Evolutionary conservation across 495 filamentous ascomycete species (phyloP).

Genomic region (Podospora pseudocomata): DNA sequence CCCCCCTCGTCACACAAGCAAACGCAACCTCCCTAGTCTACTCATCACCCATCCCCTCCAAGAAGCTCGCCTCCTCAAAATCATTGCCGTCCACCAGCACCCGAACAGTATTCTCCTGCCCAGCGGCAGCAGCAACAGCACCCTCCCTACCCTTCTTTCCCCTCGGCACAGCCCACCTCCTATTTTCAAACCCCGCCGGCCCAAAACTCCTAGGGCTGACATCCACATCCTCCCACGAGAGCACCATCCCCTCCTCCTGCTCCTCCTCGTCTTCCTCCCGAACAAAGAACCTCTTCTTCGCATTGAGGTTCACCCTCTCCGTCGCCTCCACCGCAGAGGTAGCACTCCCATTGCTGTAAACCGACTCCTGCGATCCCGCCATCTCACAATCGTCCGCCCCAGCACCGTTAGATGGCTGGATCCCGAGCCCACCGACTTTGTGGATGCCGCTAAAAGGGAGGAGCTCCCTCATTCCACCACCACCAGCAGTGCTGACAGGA

Average conservation of each 20-base stretch:
- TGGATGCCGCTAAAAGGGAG: conserved; percentile 73
- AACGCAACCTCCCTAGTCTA: neutral
- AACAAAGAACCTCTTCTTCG: conserved; percentile 38
- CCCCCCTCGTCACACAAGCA: neutral
- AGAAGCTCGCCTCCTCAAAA: conserved; percentile 53
- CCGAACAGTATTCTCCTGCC: conserved; percentile 35
- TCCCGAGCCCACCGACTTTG: conserved; percentile 55
- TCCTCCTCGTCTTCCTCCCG: conserved; percentile 25
- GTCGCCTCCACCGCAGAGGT: conserved; percentile 9
- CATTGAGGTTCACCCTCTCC: conserved; percentile 18
- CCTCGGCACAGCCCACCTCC: conserved; percentile 41
- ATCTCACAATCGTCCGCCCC: conserved; percentile 14
- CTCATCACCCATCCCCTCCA: conserved; percentile 37
- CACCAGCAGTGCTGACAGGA: neutral
- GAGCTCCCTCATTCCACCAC: conserved; percentile 49
- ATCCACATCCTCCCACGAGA: neutral
- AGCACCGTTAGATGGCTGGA: conserved; percentile 34
- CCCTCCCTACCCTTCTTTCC: neutral
- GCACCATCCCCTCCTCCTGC: neutral
- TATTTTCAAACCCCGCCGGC: conserved; percentile 27
- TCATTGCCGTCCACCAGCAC: conserved; percentile 36
- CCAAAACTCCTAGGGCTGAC: conserved; percentile 29
- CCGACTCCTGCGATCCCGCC: conserved; percentile 37
- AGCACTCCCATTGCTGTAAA: conserved; percentile 25
- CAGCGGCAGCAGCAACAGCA: conserved; percentile 11